Evolutionary conservation across 2,329 filamentous ascomycete genomes (phyloP), one percentile per base, ranked within the genome.

Genomic region (Fragosphaeria purpurea): DNA sequence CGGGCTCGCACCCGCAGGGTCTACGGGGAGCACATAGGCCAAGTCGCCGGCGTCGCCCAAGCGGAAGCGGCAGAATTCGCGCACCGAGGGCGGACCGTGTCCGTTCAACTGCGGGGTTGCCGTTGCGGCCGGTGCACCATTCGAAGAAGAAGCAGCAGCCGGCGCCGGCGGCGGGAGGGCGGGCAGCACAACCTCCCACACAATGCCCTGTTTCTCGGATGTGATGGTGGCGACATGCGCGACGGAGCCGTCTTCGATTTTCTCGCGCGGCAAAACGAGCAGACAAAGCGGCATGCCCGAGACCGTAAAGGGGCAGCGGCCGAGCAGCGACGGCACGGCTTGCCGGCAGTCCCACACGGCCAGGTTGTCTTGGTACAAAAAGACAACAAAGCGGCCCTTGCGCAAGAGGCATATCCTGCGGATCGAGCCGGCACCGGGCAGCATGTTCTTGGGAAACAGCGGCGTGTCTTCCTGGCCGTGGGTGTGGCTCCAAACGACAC

Each of bases 171-270:
- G 40, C 22, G 22, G 22, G 48, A 72, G 72, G 5, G 67, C 62
- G 0, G 85, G 84, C 12, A 89, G 67, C 13, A 70, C 70, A 22
- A 93, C 66, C 63, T 93, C 82, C 88, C 89, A 95, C 0, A 88
- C 86, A 44, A 93, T 72, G 0, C 89, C 88, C 50, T 80, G 77
- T 69, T 88, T 83, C 52, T 85, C 80, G 1, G 87, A 88, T 11
- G 82, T 88, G 43, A 95, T 79, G 1, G 86, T 89, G n/a, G 86
- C 88, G 52, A 95, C 76, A 62, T 94, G 86, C 3, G 78, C 79
- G 22, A 76, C 67, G 2, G 76, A 71, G 33, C 74, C 74, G 8
- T 79, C 70, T 44, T 78, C 73, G 7, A 73, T 71, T 53, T 83
- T 77, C 34, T 70, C 70, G 1, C 76, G 68, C 1, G 87, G 89